Conservation (phyloP, 148 eudicot species). For the Polygonum aviculare region DNA sequence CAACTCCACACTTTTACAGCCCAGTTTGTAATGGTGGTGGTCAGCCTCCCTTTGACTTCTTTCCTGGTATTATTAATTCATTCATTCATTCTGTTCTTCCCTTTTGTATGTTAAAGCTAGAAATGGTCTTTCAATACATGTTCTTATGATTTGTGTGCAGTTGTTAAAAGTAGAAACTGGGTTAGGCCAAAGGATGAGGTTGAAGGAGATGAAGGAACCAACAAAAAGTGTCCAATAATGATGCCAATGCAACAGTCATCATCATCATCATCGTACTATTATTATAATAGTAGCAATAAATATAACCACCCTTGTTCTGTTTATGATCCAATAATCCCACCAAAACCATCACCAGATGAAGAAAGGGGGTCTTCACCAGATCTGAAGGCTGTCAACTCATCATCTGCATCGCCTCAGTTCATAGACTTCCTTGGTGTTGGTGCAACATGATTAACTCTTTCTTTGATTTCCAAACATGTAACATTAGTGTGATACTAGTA, state of each 20-base stretch:
- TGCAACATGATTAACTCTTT: background rate
- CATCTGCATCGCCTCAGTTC: slow-evolving; percentile 1
- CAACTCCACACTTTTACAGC: background rate
- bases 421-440: slow-evolving; percentile 8
- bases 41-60: background rate
- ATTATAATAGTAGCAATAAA: background rate
- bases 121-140: background rate
- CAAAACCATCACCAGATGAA: background rate
- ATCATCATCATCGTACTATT: background rate
- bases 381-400: slow-evolving; percentile 3
- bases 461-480: background rate
- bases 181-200: background rate
- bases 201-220: background rate
- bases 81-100: background rate
- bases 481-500: too few relatives aligned
- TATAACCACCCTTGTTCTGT: background rate
- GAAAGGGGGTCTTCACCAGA: background rate
- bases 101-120: background rate
- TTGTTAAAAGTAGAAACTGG: background rate
- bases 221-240: background rate
- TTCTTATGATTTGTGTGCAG: background rate
- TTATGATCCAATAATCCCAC: background rate
- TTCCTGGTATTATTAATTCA: background rate
- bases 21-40: too few relatives aligned
- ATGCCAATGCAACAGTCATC: background rate